Evolutionary conservation across 768 basidiomycete species (phyloP), one percentile per base, ranked within the genome.

Genomic region (Boletus pseudopeckii): DNA sequence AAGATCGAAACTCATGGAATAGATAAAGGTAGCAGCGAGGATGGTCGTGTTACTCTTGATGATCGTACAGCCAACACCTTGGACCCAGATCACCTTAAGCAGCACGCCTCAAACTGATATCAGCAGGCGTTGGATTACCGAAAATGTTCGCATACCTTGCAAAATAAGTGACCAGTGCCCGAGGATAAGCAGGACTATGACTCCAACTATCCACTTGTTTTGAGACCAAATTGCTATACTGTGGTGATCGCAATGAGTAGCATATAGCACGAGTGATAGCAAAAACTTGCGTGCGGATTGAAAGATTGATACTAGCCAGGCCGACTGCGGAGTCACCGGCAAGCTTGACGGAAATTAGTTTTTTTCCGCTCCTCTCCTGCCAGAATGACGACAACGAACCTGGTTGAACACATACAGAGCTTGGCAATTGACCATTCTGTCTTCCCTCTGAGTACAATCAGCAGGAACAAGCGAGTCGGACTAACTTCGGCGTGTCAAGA

Each of bases 1-100:
- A 20, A 86, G 71, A 64, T 89, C 88, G 63, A 89, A 87, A 62
- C 75, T 74, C 88, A 89, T 90, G 30, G 86, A 82, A 60, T 89
- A 89, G 32, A 88, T 84, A 67, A 88, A 89, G 4, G 84, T 84
- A 3, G 83, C 82, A 5, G 84, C 83, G 32, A 88, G 77, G 48
- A 87, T 69, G 9, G 66, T 81, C 65, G 81, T 88, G 64, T 84
- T 80, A 7, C 85, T 85, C 30, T 77, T 62, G 1, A 75, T 73
- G 52, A 89, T 86, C 2, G 73, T 71, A 63, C 87, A 89, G 0
- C 77, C 75, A 11, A 63, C 48, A 2, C 66, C 73, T 9, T 76
- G 72, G n/a, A 71, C 34, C 85, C 84, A 88, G 4, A 52, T 48
- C 0, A 82, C 84, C 43, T 75, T 81, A 15, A 88, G 66, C n/a